These are phyloP conservation scores for Peziza echinospora DNA, from an alignment of 495 filamentous ascomycete species.

Conservation along the genomic window DNA sequence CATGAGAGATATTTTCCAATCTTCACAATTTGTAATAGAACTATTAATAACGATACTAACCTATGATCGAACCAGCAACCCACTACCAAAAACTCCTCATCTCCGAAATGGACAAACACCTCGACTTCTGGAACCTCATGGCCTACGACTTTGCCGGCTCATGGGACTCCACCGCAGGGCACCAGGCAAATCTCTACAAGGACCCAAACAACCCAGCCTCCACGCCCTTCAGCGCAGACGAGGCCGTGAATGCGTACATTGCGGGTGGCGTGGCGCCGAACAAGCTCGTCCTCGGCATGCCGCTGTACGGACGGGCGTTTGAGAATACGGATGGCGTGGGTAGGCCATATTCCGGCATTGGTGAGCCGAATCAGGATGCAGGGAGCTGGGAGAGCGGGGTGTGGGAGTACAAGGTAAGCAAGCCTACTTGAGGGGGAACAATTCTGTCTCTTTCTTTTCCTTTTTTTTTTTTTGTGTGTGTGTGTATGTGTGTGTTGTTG, in stretches of 20 bases:
- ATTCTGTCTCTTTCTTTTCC: too few relatives aligned
- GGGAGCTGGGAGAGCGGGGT: too few relatives aligned
- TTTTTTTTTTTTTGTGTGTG: too few relatives aligned
- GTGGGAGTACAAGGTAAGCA: slow-evolving; percentile 64
- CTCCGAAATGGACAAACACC: slow-evolving; percentile 42
- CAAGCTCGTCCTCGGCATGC: slow-evolving; percentile 69
- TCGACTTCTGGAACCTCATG: slow-evolving; percentile 82
- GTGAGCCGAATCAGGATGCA: slow-evolving; percentile 44
- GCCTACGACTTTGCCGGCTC: slow-evolving; percentile 52
- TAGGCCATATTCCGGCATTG: slow-evolving; percentile 40
- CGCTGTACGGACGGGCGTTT: slow-evolving; percentile 71
- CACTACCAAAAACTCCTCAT: slow-evolving; percentile 49
- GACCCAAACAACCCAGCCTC: slow-evolving; percentile 28
- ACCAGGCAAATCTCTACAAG: slow-evolving; percentile 53
- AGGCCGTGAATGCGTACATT: slow-evolving; percentile 46
- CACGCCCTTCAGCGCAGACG: slow-evolving; percentile 50
- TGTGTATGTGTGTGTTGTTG: neutral
- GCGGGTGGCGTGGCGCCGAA: slow-evolving; percentile 33
- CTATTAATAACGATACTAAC: too few relatives aligned
- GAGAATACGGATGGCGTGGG: slow-evolving; percentile 49
- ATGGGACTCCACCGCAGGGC: slow-evolving; percentile 46
- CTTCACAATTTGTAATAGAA: neutral
- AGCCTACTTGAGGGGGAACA: too few relatives aligned
- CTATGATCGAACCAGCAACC: slow-evolving; percentile 32
- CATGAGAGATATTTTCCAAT: too few relatives aligned